These are phyloP conservation scores for Apiospora aurea DNA, from an alignment of 2,329 filamentous ascomycete genomes.

Conservation along the genomic window DNA sequence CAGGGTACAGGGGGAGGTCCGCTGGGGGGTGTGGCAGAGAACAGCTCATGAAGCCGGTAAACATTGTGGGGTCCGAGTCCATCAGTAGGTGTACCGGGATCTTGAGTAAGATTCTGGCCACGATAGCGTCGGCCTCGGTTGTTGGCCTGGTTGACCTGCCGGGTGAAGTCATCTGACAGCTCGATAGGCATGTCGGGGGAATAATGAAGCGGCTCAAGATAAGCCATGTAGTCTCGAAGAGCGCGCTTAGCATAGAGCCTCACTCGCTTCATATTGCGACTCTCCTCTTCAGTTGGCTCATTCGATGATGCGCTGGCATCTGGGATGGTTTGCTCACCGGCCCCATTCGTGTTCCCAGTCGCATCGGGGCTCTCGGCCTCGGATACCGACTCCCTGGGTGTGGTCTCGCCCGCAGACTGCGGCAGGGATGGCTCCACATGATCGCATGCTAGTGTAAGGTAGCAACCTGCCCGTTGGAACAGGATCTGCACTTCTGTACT, in stretches of 20 bases:
- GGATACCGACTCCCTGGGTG: slow-evolving; percentile 20
- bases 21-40: slow-evolving; percentile 70
- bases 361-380: slow-evolving; percentile 5
- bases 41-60: slow-evolving; percentile 67
- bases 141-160: slow-evolving; percentile 63
- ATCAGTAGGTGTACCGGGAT: slow-evolving; percentile 42
- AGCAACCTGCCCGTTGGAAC: slow-evolving; percentile 77
- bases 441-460: slow-evolving; percentile 74
- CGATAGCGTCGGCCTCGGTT: slow-evolving; percentile 42
- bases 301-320: slow-evolving; percentile 32
- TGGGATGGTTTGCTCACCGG: slow-evolving; percentile 24
- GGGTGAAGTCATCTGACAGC: slow-evolving; percentile 62
- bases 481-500: slow-evolving; percentile 77
- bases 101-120: slow-evolving; percentile 50
- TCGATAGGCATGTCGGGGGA: slow-evolving; percentile 72
- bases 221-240: slow-evolving; percentile 75
- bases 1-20: slow-evolving; percentile 72
- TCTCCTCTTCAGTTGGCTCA: slow-evolving; percentile 30
- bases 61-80: slow-evolving; percentile 45
- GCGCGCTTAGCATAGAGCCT: slow-evolving; percentile 79
- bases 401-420: slow-evolving; percentile 32
- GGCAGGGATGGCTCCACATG: slow-evolving; percentile 64
- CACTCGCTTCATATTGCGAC: slow-evolving; percentile 72
- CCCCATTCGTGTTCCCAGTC: slow-evolving; percentile 1
- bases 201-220: slow-evolving; percentile 79